Evolutionary conservation across 225 moss, liverwort and hornwort species (phyloP).

Genomic region (Ulota crispa): DNA sequence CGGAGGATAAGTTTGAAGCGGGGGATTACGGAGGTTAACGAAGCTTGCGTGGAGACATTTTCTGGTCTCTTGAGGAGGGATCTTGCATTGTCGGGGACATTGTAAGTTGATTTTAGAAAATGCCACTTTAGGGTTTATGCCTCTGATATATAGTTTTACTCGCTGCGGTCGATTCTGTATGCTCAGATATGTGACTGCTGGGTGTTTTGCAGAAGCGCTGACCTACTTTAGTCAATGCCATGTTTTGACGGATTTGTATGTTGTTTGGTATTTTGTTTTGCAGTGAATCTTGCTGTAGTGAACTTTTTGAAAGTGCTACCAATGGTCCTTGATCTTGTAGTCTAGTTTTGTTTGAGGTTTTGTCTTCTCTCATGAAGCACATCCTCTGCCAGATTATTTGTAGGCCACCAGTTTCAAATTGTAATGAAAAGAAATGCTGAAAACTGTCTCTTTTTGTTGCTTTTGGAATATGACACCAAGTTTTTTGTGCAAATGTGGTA

Average conservation of each 20-base stretch:
- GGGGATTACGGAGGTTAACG: constrained; percentile 79
- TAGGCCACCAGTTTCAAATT: constrained; percentile 47
- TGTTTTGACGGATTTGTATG: constrained; percentile 50
- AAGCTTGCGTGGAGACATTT: constrained; percentile 24
- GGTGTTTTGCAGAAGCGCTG: constrained; percentile 32
- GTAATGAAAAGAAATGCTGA: constrained; percentile 43
- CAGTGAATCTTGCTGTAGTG: constrained; percentile 58
- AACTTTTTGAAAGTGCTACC: constrained; percentile 42
- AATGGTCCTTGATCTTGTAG: constrained; percentile 50
- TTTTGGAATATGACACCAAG: not conserved
- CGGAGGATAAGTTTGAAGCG: constrained; percentile 80
- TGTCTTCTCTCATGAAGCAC: constrained; percentile 35
- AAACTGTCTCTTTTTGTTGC: constrained; percentile 2
- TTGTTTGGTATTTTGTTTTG: constrained; percentile 61
- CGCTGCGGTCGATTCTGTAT: constrained; percentile 21
- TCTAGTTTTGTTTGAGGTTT: constrained; percentile 49
- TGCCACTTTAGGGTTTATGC: constrained; percentile 15
- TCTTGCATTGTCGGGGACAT: constrained; percentile 42
- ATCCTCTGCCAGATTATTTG: constrained; percentile 46
- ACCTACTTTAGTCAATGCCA: constrained; percentile 24
- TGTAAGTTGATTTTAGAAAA: constrained; percentile 48
- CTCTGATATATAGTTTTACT: constrained; percentile 22
- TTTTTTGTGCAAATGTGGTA: not conserved
- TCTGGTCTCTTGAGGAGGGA: constrained; percentile 38
- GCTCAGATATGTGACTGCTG: constrained; percentile 23